Conservation (phyloP, 352 stramenopile genomes). For the Thalassiosira exigua region DNA sequence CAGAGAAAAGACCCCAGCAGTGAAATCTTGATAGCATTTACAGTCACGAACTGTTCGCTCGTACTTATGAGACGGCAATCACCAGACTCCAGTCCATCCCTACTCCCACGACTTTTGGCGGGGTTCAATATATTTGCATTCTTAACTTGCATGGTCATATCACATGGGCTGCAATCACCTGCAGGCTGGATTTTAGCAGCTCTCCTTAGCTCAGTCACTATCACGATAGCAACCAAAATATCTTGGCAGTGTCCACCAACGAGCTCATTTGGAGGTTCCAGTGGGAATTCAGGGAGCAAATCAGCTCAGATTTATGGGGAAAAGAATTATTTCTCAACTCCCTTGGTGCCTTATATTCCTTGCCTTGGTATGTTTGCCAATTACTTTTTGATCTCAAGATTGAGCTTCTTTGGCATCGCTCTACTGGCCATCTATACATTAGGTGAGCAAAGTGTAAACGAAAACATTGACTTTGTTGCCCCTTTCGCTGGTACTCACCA, state of each 20-base stretch:
- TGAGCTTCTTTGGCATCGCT: constrained; percentile 66
- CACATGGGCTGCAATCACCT: constrained; percentile 25
- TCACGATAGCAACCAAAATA: constrained; percentile 43
- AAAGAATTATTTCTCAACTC: constrained; percentile 63
- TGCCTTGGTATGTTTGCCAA: constrained; percentile 78
- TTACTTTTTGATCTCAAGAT: constrained; percentile 79
- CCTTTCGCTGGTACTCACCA: no score
- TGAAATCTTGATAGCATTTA: constrained; percentile 80
- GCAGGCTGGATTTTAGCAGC: constrained; percentile 39
- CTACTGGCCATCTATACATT: constrained; percentile 70
- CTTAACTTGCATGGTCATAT: constrained; percentile 47
- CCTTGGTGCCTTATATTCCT: constrained; percentile 68
- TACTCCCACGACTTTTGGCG: constrained; percentile 48
- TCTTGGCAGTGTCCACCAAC: constrained; percentile 38
- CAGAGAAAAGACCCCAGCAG: no score
- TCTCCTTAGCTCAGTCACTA: constrained; percentile 29
- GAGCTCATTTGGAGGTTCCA: constrained; percentile 38
- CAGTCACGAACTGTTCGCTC: constrained; percentile 72
- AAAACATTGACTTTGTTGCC: no score
- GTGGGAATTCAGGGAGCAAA: constrained; percentile 16
- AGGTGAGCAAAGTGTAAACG: no score
- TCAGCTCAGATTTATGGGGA: constrained; percentile 31
- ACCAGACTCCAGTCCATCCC: constrained; percentile 36
- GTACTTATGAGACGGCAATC: constrained; percentile 64
- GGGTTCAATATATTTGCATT: constrained; percentile 67